phyloP scores from a whole-genome alignment of 2,329 filamentous ascomycete genomes.

The Clonostachys rosea region DNA sequence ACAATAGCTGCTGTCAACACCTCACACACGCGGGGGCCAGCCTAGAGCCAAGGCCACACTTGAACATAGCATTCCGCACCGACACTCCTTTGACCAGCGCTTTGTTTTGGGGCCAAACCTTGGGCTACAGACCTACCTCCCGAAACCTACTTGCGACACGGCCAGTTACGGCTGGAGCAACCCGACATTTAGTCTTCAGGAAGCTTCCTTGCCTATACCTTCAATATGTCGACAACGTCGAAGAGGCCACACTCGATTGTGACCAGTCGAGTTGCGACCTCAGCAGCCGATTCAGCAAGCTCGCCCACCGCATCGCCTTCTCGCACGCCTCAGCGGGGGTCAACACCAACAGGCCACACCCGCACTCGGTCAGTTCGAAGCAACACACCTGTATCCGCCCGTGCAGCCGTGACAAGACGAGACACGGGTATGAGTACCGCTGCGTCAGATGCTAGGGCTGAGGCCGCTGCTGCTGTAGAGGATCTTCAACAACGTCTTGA shows the following conservation, averaged over 20 bases:
- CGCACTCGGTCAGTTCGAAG: slow-evolving; percentile 63
- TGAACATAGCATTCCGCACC: too few species aligned
- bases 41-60: too few species aligned
- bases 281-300: slow-evolving; percentile 21
- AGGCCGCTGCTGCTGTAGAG: slow-evolving; percentile 73
- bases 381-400: slow-evolving; percentile 66
- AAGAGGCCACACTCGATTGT: slow-evolving; percentile 48
- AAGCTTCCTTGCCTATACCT: background rate
- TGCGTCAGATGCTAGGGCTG: slow-evolving; percentile 72
- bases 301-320: slow-evolving; percentile 29
- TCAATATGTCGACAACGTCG: slow-evolving; percentile 44
- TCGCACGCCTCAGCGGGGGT: slow-evolving; percentile 26
- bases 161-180: background rate
- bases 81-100: too few species aligned
- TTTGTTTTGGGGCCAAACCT: too few species aligned
- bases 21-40: too few species aligned
- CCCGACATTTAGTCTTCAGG: background rate
- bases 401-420: slow-evolving; percentile 63
- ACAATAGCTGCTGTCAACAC: too few species aligned
- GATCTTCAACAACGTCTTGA: slow-evolving; percentile 80
- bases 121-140: too few species aligned
- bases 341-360: slow-evolving; percentile 34
- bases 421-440: slow-evolving; percentile 41
- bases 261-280: slow-evolving; percentile 37
- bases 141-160: too few species aligned